Evolutionary conservation across 805 yeast genomes (phyloP).

Genomic region (Jamesozyma gamospora): DNA sequence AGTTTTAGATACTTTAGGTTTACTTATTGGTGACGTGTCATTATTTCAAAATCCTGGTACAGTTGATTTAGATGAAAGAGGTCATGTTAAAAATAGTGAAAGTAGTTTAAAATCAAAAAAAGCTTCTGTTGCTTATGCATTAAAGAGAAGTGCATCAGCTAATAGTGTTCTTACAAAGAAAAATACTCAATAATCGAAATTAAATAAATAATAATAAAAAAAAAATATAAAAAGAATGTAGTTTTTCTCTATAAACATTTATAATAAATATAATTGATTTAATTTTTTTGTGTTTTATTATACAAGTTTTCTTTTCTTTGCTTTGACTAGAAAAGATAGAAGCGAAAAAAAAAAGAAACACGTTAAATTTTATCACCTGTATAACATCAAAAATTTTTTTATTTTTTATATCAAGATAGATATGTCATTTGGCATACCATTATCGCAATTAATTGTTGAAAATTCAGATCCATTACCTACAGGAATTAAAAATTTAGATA

Average conservation of each 20-base stretch:
- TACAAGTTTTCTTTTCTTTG: too few species aligned
- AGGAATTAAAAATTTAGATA: slow-evolving; percentile 19
- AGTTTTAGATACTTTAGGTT: slow-evolving; percentile 75
- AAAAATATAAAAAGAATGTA: too few species aligned
- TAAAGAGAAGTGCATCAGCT: slow-evolving; percentile 21
- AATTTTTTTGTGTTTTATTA: not conserved
- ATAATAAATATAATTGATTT: not conserved
- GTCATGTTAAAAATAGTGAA: slow-evolving; percentile 45
- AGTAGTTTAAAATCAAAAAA: slow-evolving; percentile 32
- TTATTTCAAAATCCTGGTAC: slow-evolving; percentile 70
- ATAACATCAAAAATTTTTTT: too few species aligned
- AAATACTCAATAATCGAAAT: not conserved
- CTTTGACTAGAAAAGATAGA: too few species aligned
- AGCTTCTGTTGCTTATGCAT: slow-evolving; percentile 23
- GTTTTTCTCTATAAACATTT: not conserved
- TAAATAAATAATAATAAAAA: not conserved
- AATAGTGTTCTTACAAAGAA: slow-evolving; percentile 4
- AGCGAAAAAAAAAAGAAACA: not conserved
- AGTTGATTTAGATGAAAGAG: slow-evolving; percentile 66
- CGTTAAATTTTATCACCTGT: too few species aligned
- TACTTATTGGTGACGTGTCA: slow-evolving; percentile 69
- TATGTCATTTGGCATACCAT: slow-evolving; percentile 28
- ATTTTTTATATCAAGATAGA: too few species aligned
- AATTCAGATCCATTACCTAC: slow-evolving; percentile 16
- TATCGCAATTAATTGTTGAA: slow-evolving; percentile 24